Base-by-base conservation (phyloP, 495 filamentous ascomycete species). In the Penicillium nucicola region DNA sequence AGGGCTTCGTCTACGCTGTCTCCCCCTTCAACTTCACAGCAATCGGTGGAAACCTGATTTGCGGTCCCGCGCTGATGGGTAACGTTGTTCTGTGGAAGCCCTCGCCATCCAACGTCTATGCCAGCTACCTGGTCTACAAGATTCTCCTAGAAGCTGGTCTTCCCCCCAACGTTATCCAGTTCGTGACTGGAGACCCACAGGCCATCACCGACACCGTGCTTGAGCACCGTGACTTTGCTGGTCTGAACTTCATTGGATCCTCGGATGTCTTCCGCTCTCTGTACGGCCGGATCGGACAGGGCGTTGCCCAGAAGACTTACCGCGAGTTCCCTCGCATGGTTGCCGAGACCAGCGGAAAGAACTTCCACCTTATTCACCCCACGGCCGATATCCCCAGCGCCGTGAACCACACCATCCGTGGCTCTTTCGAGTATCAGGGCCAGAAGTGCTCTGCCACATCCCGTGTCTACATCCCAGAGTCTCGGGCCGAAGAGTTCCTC, bases 81-180 rank as follows among this genome's bases (percentile, higher is more conserved):
- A 95, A 95, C 63, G 89, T 92, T 0, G 89, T 93, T 14, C 69
- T 95, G 20, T 95, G 89, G 89, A 95, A 95, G 70, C 89, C 89
- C 1, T 89, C 86, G 11, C 89, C 90, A 38, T 85, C 75, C 4
- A 86, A 86, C 30, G 80, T 92, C 46, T 83, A 85, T 22, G 84
- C 84, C 53, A 91, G 86, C 69, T 83, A 79, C 68, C 56, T 95
- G 30, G 69, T 95, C 23, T 85, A 93, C 69, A 82, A 89, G 61
- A 89, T 92, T 64, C 77, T 95, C n/a, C 71, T 90, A n/a, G 89
- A 95, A 70, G 86, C 89, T 13, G 89, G 89, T 42, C 80, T 95
- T 5, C 89, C 89, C 2, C 75, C 78, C 34, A 81, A 87, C 52
- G 89, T 95, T 8, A 84, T 95, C 40, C 89, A 95, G 66, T 90